Evolutionary conservation across 345 rosid species (phyloP).

Genomic region (Eucalyptus tenuipes): DNA sequence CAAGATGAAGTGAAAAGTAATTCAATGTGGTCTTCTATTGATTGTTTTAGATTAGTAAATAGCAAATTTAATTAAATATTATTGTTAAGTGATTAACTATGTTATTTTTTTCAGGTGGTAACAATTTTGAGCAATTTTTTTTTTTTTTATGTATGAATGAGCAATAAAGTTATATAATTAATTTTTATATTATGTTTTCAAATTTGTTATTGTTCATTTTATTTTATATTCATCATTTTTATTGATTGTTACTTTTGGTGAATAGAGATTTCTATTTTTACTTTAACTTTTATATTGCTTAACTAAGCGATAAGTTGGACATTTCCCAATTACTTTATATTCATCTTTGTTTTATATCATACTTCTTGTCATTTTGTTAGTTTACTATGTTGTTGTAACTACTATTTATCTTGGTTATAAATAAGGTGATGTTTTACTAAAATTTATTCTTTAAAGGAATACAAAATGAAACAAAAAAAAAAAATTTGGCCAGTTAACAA

Average conservation of each 20-base stretch:
- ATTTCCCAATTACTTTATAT: neutral
- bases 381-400: neutral
- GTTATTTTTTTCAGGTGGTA: neutral
- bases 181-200: neutral
- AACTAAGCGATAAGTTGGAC: neutral
- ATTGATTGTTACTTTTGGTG: neutral
- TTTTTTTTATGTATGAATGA: neutral
- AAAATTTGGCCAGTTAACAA: fast-evolving
- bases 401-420: neutral
- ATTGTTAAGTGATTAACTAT: neutral
- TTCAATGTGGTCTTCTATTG: neutral
- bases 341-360: neutral
- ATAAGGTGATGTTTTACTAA: neutral
- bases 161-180: neutral
- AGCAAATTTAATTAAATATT: neutral
- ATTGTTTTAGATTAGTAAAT: neutral
- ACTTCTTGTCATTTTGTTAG: neutral
- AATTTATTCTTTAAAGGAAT: neutral
- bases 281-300: neutral
- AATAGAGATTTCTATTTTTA: neutral
- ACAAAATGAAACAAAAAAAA: neutral
- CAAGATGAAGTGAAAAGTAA: neutral
- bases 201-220: neutral
- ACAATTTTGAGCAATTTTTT: neutral
- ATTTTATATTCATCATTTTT: neutral